Evolutionary conservation across 1,139 yeast species (phyloP), one percentile per base, ranked within the genome.

Genomic region (Geotrichum phurueaensis): DNA sequence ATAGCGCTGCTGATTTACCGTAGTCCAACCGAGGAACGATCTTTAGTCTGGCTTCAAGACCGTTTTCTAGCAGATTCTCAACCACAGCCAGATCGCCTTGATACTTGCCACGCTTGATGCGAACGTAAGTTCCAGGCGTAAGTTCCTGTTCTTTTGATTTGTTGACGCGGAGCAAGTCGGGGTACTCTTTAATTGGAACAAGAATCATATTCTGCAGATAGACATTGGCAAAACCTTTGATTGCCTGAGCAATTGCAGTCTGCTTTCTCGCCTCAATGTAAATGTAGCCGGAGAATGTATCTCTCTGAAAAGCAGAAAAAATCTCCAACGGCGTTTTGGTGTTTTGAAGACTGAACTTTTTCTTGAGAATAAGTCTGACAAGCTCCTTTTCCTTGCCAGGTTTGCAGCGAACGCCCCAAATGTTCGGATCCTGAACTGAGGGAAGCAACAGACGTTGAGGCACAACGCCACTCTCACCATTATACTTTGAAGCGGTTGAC

Each of bases 181-280:
- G 97, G 73, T 92, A 89, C 75, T 94, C 99, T 71, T 90, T 90
- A 62, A 94, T 96, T 2, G 99, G 98, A 52, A 94, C 97, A 66
- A 94, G 80, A 54, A 92, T 81, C 75, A 91, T 89, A 65, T 84
- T 80, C 61, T 86, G 79, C 55, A 76, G 75, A 68, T 84, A 88
- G 48, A 94, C 85, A 73, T 91, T 92, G 53, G 95, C 94, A 75
- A 95, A 83, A 75, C 98, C 98, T 56, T 84, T 82, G 64, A 94
- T 81, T 15, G 97, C 97, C 64, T 84, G 85, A 70, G 87, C 89
- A 56, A 94, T 96, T 25, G 97, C 97, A 66, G 94, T 91, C 64
- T 94, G 89, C 72, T 89, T 87, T 64, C 94, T 87, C 27, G 99
- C 98, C 76, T 94, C 99, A 66, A 95, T 83, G 74, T 94, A 94